Evolutionary conservation across 1,284 basidiomycete genomes (phyloP).

Genomic region (Athelia psychrophila): DNA sequence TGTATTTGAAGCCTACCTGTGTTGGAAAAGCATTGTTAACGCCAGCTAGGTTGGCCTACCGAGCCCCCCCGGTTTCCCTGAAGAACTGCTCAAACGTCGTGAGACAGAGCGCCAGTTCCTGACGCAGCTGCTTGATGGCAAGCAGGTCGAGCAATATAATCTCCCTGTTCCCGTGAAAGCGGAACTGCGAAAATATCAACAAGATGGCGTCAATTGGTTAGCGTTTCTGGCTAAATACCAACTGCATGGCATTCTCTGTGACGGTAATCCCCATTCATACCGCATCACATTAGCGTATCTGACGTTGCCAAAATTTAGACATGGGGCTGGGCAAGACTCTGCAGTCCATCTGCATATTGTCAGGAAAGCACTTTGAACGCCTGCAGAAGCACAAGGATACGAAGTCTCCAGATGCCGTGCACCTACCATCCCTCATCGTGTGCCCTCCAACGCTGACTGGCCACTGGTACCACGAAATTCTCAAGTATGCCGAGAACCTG

Average conservation of each 20-base stretch:
- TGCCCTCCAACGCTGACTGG: conserved; percentile 97
- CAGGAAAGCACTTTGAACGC: conserved; percentile 92
- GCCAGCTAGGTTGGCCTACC: conserved; percentile 87
- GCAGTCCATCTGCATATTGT: conserved; percentile 97
- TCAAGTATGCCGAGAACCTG: conserved; percentile 89
- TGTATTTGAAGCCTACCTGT: neutral
- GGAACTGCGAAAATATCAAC: conserved; percentile 95
- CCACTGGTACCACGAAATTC: conserved; percentile 98
- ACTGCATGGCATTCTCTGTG: conserved; percentile 96
- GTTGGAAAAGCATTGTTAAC: neutral
- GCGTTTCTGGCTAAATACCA: conserved; percentile 98
- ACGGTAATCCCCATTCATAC: conserved; percentile 71
- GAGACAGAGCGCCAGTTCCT: conserved; percentile 92
- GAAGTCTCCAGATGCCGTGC: conserved; percentile 75
- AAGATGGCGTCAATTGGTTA: conserved; percentile 98
- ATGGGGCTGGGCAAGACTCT: conserved; percentile 99
- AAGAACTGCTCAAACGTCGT: conserved; percentile 85
- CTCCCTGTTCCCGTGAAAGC: conserved; percentile 92
- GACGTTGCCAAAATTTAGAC: conserved; percentile 45
- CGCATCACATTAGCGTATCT: neutral
- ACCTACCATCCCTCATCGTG: conserved; percentile 91
- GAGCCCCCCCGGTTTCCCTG: conserved; percentile 90
- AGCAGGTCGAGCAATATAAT: conserved; percentile 89
- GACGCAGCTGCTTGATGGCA: conserved; percentile 91
- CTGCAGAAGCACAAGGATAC: conserved; percentile 67